A percentile compares a stretch with the other conserved stretches of the same genome.
These are phyloP conservation scores for Globisporangium acanthophoron DNA, from an alignment of 352 stramenopile genomes.

Conservation along the genomic window DNA sequence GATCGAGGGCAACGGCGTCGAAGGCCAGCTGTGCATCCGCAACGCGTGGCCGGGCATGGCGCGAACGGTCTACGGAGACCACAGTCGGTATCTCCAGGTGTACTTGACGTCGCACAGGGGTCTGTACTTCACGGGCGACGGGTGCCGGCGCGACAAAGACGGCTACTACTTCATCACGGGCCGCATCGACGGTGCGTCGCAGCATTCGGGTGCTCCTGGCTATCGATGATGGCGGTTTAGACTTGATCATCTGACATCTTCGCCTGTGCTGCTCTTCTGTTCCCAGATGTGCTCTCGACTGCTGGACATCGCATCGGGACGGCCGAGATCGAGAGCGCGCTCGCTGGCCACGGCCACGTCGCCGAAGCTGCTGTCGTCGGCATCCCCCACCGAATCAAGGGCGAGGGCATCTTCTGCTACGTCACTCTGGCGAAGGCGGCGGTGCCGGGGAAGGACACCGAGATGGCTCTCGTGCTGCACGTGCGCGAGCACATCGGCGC, in stretches of 20 bases:
- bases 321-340: slow-evolving; percentile 84
- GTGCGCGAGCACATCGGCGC: slow-evolving; percentile 93
- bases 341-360: slow-evolving; percentile 90
- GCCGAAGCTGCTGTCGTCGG: slow-evolving; percentile 94
- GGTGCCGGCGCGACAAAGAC: slow-evolving; percentile 86
- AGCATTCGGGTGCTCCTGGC: background rate
- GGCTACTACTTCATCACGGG: slow-evolving; percentile 99
- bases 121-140: slow-evolving; percentile 96
- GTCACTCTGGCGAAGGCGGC: slow-evolving; percentile 86
- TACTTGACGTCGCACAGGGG: slow-evolving; percentile 96
- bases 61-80: slow-evolving; percentile 92
- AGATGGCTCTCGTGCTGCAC: slow-evolving; percentile 59
- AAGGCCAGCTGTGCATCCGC: slow-evolving; percentile 96
- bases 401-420: slow-evolving; percentile 95
- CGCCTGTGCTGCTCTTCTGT: background rate
- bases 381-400: slow-evolving; percentile 96
- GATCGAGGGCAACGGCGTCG: slow-evolving; percentile 74
- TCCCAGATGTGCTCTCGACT: slow-evolving; percentile 92
- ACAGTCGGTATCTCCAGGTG: slow-evolving; percentile 93
- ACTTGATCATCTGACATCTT: background rate
- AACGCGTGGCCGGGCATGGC: slow-evolving; percentile 96
- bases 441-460: slow-evolving; percentile 44
- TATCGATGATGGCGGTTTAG: background rate
- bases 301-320: slow-evolving; percentile 90
- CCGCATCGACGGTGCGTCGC: slow-evolving; percentile 85